Conservation (phyloP, 2,329 filamentous ascomycete genomes). For the Aspergillus tubingensis region DNA sequence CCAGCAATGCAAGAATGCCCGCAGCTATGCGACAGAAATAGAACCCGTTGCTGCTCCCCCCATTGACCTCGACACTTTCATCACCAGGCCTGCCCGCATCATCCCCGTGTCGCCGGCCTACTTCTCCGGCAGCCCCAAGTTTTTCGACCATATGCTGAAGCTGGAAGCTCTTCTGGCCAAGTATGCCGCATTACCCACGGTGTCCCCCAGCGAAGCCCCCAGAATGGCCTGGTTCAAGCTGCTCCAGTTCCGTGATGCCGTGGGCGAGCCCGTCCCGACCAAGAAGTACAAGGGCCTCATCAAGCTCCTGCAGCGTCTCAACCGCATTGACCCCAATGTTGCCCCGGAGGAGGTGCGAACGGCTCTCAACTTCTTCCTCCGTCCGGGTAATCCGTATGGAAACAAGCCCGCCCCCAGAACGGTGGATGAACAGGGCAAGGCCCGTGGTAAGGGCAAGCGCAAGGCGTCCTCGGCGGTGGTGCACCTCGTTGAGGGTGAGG, state of each 20-base stretch:
- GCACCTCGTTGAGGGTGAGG: conserved; percentile 88
- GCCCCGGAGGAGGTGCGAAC: conserved; percentile 69
- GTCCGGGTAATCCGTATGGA: conserved; percentile 70
- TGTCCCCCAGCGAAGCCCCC: conserved; percentile 66
- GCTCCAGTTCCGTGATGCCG: conserved; percentile 69
- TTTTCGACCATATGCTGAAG: conserved; percentile 79
- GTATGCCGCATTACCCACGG: conserved; percentile 71
- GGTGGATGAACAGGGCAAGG: conserved; percentile 76
- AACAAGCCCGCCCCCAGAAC: conserved; percentile 62
- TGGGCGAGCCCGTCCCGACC: conserved; percentile 72
- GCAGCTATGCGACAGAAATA: conserved; percentile 33
- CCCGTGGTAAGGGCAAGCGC: conserved; percentile 77
- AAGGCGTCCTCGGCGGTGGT: conserved; percentile 85
- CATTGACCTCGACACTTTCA: conserved; percentile 34
- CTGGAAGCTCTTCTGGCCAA: conserved; percentile 71
- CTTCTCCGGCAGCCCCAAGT: conserved; percentile 81
- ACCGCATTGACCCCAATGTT: conserved; percentile 79
- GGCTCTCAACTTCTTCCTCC: conserved; percentile 70
- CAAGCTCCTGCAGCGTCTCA: conserved; percentile 73
- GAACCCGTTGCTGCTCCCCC: conserved; percentile 31
- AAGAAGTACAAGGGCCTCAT: conserved; percentile 79
- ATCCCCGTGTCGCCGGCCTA: conserved; percentile 89
- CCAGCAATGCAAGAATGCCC: conserved; percentile 22
- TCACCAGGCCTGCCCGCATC: conserved; percentile 62
- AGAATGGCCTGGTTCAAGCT: conserved; percentile 79